Evolutionary conservation across 805 yeast genomes (phyloP).

Genomic region (Suhomyces pyralidae): DNA sequence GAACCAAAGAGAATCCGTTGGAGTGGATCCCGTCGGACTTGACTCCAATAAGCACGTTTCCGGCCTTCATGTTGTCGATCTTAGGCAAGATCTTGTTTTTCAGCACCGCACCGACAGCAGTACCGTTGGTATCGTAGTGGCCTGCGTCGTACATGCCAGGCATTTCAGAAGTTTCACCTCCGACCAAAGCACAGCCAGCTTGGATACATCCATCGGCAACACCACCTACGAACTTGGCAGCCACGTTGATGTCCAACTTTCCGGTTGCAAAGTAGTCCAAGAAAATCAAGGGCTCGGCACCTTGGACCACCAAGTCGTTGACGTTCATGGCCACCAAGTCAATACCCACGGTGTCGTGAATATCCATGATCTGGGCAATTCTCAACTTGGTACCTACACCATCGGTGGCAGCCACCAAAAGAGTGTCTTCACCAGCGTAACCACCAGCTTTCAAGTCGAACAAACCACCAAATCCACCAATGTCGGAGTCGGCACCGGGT

Average conservation of each 20-base stretch:
- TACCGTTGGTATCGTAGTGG: constrained; percentile 97
- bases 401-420: constrained; percentile 95
- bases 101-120: constrained; percentile 95
- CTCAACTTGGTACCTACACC: constrained; percentile 98
- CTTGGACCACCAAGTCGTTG: constrained; percentile 95
- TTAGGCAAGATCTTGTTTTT: constrained; percentile 74
- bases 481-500: constrained; percentile 95
- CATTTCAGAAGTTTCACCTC: constrained; percentile 99
- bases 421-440: constrained; percentile 70
- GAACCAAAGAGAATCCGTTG: constrained; percentile 91
- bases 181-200: constrained; percentile 96
- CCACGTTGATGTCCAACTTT: constrained; percentile 75
- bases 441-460: constrained; percentile 91
- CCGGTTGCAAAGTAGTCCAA: constrained; percentile 97
- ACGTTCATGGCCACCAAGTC: constrained; percentile 99
- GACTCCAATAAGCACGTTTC: constrained; percentile 82
- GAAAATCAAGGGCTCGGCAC: constrained; percentile 96
- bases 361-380: constrained; percentile 85
- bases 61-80: constrained; percentile 61
- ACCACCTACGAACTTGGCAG: constrained; percentile 87
- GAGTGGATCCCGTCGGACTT: constrained; percentile 94
- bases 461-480: constrained; percentile 98
- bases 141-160: constrained; percentile 97
- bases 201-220: constrained; percentile 94
- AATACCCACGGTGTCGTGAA: constrained; percentile 97